A percentile compares a stretch with the other conserved stretches of the same genome.
These are phyloP conservation scores for Hypoxylon perforatum DNA, from an alignment of 495 filamentous ascomycete genomes.

Conservation along the genomic window DNA sequence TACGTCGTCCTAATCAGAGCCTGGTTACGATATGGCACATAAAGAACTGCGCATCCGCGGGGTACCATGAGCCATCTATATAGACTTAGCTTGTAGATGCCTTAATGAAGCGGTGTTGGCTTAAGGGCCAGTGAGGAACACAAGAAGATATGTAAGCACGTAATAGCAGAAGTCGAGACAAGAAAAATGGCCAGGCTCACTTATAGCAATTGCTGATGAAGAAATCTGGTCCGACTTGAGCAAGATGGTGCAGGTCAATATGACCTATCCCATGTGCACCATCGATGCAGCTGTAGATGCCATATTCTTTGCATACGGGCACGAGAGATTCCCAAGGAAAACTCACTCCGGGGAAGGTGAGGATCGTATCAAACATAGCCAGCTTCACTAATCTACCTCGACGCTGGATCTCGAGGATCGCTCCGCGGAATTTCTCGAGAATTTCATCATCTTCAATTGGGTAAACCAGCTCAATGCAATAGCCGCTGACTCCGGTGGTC, in stretches of 20 bases:
- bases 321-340: conserved; percentile 79
- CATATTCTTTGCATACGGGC: conserved; percentile 66
- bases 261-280: conserved; percentile 82
- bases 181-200: conserved; percentile 73
- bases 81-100: conserved; percentile 66
- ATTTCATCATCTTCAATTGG: conserved; percentile 71
- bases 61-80: conserved; percentile 85
- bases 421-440: conserved; percentile 59
- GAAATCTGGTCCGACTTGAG: conserved; percentile 73
- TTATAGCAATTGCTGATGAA: conserved; percentile 84
- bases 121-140: background rate
- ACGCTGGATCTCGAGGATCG: conserved; percentile 53
- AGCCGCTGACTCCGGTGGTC: conserved; percentile 47
- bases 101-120: conserved; percentile 61
- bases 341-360: conserved; percentile 74
- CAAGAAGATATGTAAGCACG: background rate
- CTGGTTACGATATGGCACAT: conserved; percentile 79
- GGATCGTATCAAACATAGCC: conserved; percentile 81
- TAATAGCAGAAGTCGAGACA: background rate
- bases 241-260: conserved; percentile 69
- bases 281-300: conserved; percentile 70
- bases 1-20: conserved; percentile 74
- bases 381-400: conserved; percentile 60
- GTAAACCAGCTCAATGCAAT: conserved; percentile 57
- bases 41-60: conserved; percentile 77